phyloP scores from a whole-genome alignment of 129 eudicot species.

The Glebionis coronaria region DNA sequence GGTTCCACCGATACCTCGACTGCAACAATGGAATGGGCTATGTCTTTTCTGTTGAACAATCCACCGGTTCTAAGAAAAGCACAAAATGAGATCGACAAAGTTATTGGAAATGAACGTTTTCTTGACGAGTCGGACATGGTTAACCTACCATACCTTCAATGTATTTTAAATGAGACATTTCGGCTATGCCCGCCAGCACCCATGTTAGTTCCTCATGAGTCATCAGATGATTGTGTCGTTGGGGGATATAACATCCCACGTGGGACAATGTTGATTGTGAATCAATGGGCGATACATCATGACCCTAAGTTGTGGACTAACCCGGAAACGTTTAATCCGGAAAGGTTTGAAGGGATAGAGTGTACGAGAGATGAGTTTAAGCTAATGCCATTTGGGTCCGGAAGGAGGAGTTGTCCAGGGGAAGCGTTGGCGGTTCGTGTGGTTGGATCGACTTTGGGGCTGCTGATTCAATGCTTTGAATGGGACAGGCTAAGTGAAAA shows the following conservation, averaged over 20 bases:
- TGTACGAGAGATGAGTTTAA: conserved; percentile 35
- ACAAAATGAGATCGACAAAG: conserved; percentile 41
- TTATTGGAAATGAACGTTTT: conserved; percentile 35
- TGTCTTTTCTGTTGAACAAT: conserved; percentile 39
- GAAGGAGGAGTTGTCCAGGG: too few species aligned
- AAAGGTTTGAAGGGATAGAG: conserved; percentile 45
- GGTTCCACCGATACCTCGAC: conserved; percentile 49
- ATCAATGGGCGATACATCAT: conserved; percentile 47
- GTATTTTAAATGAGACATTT: conserved; percentile 57
- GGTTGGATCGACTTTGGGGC: conserved; percentile 48
- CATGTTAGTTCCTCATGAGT: conserved; percentile 48
- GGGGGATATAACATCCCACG: conserved; percentile 48
- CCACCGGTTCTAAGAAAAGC: conserved; percentile 41
- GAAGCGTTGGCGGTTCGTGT: too few species aligned
- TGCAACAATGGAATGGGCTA: conserved; percentile 58
- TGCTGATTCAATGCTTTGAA: conserved; percentile 61
- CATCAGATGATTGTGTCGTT: conserved; percentile 46
- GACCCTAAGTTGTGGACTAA: conserved; percentile 41
- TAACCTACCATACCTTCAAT: conserved; percentile 44
- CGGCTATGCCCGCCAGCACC: conserved; percentile 48
- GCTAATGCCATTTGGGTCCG: too few species aligned
- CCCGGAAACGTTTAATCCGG: conserved; percentile 41
- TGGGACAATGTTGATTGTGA: conserved; percentile 49
- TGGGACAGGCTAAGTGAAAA: conserved; percentile 53
- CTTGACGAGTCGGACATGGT: conserved; percentile 41